Base-by-base conservation (phyloP, 495 filamentous ascomycete genomes). In the Cenococcum geophilum region DNA sequence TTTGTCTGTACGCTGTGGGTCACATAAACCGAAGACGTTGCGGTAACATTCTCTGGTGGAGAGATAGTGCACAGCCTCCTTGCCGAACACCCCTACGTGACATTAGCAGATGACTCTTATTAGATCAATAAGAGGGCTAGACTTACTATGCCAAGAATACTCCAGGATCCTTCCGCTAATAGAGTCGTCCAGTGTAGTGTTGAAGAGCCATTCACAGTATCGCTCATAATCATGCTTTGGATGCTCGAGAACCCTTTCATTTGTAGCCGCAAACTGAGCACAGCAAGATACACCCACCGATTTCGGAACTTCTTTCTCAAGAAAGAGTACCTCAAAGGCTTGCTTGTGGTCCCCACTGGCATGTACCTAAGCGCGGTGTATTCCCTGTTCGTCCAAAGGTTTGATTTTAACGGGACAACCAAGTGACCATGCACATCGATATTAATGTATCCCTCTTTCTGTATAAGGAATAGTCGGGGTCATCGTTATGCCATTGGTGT, bases 361-460 rank as follows among this genome's bases (percentile, higher is more conserved):
- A 56, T 79, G 75, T 0, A 77, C 60, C 5, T 45, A 45, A 12
- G 49, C 64, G n/a, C 64, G 55, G 37, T 66, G 64, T 50, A 62
- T 70, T 47, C 74, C 75, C 55, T 77, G 68, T 34, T 80, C 77
- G 9, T 71, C 74, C 11, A 75, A 56, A 1, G 79, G 79, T 25
- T 77, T 77, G 59, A 88, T 80, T 66, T 86, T 82, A 0, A 65
- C 74, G 0, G 84, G 84, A 62, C 85, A 88, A 1, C 85, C 85
- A 0, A 83, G 74, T 5, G 72, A 70, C 83, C 81, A 85, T 61
- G 75, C 80, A 68, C 85, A 88, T 57, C 84, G 83, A 86, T 73
- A 61, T 85, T 87, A 49, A 81, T 81, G 64, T 86, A 87, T 50
- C 85, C 83, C 54, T 76, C 70, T 60, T 76, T 65, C 55, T 76